Conservation (phyloP, 805 yeast genomes). For the Candida boleticola region DNA sequence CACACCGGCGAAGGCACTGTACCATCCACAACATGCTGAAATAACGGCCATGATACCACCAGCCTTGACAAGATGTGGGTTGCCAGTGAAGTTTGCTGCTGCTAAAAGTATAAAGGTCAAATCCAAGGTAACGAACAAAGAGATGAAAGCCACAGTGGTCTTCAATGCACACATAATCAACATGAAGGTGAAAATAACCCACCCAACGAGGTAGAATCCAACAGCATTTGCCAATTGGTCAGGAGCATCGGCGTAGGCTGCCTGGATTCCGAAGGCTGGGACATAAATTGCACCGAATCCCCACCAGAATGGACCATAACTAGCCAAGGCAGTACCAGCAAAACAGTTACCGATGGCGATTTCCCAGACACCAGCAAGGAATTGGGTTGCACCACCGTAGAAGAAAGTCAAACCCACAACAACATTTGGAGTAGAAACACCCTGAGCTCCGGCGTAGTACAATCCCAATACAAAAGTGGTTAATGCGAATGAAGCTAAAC, state of each 20-base stretch:
- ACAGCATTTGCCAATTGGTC: conserved; percentile 47
- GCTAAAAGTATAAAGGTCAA: conserved; percentile 52
- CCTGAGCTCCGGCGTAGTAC: conserved; percentile 44
- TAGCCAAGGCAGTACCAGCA: conserved; percentile 51
- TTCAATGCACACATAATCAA: conserved; percentile 54
- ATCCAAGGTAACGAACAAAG: conserved; percentile 53
- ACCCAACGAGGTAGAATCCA: conserved; percentile 60
- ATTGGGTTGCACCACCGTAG: conserved; percentile 49
- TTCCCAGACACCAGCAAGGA: conserved; percentile 53
- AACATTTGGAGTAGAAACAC: conserved; percentile 41
- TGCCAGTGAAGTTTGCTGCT: conserved; percentile 49
- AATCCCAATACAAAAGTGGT: conserved; percentile 49
- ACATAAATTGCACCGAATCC: conserved; percentile 47
- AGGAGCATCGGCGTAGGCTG: conserved; percentile 43
- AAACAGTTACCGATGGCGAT: conserved; percentile 51
- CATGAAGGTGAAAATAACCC: conserved; percentile 64
- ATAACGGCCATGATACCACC: conserved; percentile 25
- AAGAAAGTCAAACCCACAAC: conserved; percentile 47
- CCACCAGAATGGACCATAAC: conserved; percentile 58
- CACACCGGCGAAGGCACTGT: conserved; percentile 25
- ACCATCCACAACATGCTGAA: conserved; percentile 24
- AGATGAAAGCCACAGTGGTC: conserved; percentile 49
- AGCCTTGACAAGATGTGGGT: conserved; percentile 12
- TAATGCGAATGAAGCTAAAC: conserved; percentile 48
- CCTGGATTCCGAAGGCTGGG: conserved; percentile 54